Evolutionary conservation across 2,329 filamentous ascomycete species (phyloP).

Genomic region (Paracamarosporium sp.): DNA sequence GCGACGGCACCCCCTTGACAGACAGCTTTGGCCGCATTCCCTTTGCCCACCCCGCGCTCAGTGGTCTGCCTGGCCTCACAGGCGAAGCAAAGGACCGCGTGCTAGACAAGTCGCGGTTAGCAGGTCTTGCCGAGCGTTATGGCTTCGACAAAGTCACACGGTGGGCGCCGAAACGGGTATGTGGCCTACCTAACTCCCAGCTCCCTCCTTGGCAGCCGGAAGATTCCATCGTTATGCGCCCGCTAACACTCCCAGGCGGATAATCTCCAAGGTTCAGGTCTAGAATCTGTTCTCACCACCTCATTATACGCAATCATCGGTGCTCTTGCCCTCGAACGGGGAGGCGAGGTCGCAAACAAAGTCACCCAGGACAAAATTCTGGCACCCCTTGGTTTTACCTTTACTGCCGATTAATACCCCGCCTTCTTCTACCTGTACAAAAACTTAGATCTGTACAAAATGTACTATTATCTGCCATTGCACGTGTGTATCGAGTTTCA

Average conservation of each 20-base stretch:
- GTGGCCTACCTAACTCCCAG: constrained; percentile 32
- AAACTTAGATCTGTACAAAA: constrained; percentile 5
- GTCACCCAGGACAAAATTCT: constrained; percentile 80
- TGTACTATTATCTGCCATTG: constrained; percentile 1
- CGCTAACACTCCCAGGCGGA: constrained; percentile 56
- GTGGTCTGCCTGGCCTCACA: constrained; percentile 76
- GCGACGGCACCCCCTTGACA: constrained; percentile 23
- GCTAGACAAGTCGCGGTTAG: constrained; percentile 70
- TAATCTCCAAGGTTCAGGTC: constrained; percentile 75
- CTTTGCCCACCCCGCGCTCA: constrained; percentile 73
- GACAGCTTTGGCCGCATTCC: constrained; percentile 62
- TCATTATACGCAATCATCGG: constrained; percentile 86
- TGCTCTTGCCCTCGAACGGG: constrained; percentile 86
- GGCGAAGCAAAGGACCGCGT: constrained; percentile 65
- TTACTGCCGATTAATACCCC: constrained; percentile 16
- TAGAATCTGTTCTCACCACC: constrained; percentile 76
- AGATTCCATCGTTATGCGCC: neutral
- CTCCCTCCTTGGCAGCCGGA: constrained; percentile 10
- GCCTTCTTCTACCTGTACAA: neutral
- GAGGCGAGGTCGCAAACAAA: constrained; percentile 76
- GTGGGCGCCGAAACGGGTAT: constrained; percentile 87
- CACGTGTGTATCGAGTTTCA: neutral
- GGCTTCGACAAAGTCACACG: constrained; percentile 78
- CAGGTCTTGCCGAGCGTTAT: constrained; percentile 71
- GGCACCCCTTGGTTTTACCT: constrained; percentile 49